Conservation (phyloP, 768 basidiomycete genomes). For the Boletus pseudo-olivaceus region DNA sequence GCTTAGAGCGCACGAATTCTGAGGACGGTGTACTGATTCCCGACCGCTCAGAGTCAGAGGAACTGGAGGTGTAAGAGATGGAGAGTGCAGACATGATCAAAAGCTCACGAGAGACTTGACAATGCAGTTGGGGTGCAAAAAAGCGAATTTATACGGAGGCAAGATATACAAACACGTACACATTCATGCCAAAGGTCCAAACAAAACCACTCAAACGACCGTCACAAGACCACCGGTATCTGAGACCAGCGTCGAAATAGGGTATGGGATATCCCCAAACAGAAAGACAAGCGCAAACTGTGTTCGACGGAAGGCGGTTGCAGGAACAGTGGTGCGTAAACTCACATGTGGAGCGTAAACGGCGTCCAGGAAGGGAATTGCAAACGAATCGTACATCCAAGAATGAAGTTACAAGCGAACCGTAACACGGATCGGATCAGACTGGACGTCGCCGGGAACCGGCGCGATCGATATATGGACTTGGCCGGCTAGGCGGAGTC, state of each 20-base stretch:
- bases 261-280: conserved; percentile 3
- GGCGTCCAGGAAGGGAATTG: not conserved
- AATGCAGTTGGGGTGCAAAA: conserved; percentile 1
- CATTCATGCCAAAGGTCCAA: not conserved
- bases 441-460: not conserved
- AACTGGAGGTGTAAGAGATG: conserved; percentile 8
- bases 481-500: conserved; percentile 11
- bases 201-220: not conserved
- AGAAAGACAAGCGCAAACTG: not conserved
- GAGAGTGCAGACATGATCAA: conserved; percentile 21
- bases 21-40: conserved; percentile 24
- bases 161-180: conserved; percentile 26
- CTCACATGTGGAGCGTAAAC: conserved; percentile 9
- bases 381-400: not conserved
- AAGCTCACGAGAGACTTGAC: not conserved
- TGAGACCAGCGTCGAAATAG: not conserved
- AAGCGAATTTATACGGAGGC: conserved; percentile 24
- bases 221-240: conserved; percentile 1
- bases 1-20: conserved; percentile 18
- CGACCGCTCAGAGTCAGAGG: conserved; percentile 16
- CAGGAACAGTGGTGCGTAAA: not conserved
- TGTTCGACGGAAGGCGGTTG: not conserved
- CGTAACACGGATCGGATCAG: conserved; percentile 6
- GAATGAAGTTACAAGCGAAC: not conserved
- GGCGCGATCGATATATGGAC: not conserved